A percentile compares a stretch with the other conserved stretches of the same genome.
Evolutionary conservation across 768 basidiomycete species (phyloP).

Genomic region (Cystofilobasidium ferigula): DNA sequence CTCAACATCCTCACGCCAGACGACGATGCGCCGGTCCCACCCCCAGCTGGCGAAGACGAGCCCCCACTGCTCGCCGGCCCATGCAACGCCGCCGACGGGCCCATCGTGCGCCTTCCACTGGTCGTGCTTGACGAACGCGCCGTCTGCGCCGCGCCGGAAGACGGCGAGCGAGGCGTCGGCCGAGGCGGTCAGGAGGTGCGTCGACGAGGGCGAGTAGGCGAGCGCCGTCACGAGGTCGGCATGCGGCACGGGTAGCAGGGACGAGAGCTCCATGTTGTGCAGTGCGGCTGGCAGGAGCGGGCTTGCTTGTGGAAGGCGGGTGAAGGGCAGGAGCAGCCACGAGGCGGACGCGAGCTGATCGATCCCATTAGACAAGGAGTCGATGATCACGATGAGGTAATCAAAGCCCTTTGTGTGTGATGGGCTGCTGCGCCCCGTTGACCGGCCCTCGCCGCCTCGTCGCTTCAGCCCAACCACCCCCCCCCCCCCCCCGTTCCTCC

Average conservation of each 20-base stretch:
- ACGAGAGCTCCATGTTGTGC: slow-evolving; percentile 1
- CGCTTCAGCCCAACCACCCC: no score
- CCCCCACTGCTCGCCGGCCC: not conserved
- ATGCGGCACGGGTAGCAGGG: slow-evolving; percentile 8
- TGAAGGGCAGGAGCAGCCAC: no score
- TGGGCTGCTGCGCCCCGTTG: no score
- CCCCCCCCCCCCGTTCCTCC: no score
- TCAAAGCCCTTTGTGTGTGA: no score
- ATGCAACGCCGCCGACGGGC: not conserved
- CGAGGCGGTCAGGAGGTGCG: slow-evolving; percentile 29
- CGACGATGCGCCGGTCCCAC: not conserved
- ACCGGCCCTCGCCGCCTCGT: no score
- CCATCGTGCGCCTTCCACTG: slow-evolving; percentile 4
- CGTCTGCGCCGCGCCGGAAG: not conserved
- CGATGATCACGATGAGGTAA: no score
- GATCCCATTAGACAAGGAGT: no score
- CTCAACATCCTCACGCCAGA: not conserved
- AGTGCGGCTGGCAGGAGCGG: no score
- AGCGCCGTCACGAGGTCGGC: slow-evolving; percentile 29
- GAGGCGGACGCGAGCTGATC: no score
- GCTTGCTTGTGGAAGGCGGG: no score
- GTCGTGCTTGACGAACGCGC: not conserved
- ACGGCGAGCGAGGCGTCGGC: slow-evolving; percentile 23
- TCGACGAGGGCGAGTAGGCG: slow-evolving; percentile 27
- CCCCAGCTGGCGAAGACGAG: not conserved